These are phyloP conservation scores for Ophiostoma sp. DNA, from an alignment of 2,329 filamentous ascomycete genomes.

Conservation along the genomic window DNA sequence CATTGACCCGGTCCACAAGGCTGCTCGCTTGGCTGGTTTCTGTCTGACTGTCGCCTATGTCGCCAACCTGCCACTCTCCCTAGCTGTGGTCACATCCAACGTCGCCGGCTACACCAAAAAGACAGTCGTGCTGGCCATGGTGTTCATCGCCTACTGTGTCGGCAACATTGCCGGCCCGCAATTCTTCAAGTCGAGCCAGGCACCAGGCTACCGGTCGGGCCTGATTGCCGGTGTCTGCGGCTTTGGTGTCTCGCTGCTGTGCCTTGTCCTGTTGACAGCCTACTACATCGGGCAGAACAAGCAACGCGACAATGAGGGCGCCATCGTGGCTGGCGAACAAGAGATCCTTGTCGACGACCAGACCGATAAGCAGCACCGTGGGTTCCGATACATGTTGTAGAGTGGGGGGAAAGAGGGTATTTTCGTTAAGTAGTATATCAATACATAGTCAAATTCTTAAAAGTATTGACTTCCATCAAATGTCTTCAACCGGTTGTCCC, in stretches of 20 bases:
- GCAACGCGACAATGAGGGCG: not conserved
- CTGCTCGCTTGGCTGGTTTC: not conserved
- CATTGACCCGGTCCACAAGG: not conserved
- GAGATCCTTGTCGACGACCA: not conserved
- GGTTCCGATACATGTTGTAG: not conserved
- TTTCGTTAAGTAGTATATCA: not conserved
- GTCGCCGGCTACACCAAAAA: slow-evolving; percentile 24
- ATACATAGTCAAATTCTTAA: too few relatives aligned
- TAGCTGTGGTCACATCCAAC: not conserved
- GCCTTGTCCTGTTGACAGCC: not conserved
- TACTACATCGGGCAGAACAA: not conserved
- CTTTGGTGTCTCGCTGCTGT: not conserved
- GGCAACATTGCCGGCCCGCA: slow-evolving; percentile 59
- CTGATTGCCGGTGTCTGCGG: not conserved
- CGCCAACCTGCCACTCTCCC: not conserved
- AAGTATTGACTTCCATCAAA: too few relatives aligned
- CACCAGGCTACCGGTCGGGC: slow-evolving; percentile 43
- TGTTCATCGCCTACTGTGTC: slow-evolving; percentile 39
- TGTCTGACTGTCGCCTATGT: not conserved
- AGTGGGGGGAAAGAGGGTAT: not conserved
- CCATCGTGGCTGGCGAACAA: not conserved
- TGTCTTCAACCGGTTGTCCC: not conserved
- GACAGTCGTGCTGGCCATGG: slow-evolving; percentile 3
- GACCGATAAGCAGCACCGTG: not conserved
- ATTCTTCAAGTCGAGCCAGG: slow-evolving; percentile 54